Percentiles rank a stretch among this genome's conserved stretches.
Evolutionary conservation across 2,329 filamentous ascomycete genomes (phyloP).

Genomic region (Dothistroma septosporum): DNA sequence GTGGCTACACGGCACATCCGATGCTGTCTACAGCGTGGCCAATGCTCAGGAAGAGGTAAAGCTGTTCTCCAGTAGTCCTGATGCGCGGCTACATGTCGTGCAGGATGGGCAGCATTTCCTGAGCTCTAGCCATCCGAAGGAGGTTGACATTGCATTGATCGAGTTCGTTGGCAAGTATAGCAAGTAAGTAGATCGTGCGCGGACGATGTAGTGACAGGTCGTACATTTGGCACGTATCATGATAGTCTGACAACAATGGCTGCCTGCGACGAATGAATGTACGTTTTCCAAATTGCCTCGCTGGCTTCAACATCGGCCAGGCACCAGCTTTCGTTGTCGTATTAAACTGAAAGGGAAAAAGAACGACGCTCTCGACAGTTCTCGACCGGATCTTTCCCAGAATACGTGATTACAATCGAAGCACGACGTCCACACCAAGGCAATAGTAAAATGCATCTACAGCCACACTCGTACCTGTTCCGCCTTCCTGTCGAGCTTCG

Average conservation of each 20-base stretch:
- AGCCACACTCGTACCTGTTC: conserved; percentile 4
- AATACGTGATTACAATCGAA: not conserved
- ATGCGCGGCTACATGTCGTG: conserved; percentile 43
- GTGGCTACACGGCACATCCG: conserved; percentile 47
- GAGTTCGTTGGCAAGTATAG: conserved; percentile 30
- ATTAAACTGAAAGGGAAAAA: not conserved
- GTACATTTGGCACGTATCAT: not conserved
- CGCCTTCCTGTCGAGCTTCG: conserved; percentile 7
- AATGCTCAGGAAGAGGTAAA: conserved; percentile 49
- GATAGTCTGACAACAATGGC: not conserved
- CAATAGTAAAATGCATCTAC: not conserved
- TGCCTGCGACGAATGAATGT: not conserved
- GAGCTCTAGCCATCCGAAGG: conserved; percentile 44
- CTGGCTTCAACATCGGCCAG: not conserved
- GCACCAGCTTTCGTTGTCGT: not conserved
- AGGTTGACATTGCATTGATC: conserved; percentile 39
- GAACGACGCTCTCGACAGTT: too few species aligned
- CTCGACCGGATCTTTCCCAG: not conserved
- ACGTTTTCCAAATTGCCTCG: not conserved
- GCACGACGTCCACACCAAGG: not conserved
- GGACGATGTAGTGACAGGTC: not conserved
- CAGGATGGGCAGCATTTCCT: conserved; percentile 51
- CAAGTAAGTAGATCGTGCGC: not conserved
- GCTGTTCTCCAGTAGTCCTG: conserved; percentile 43
- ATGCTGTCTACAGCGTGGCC: conserved; percentile 40